These are phyloP conservation scores for Collybiopsis confluens DNA, from an alignment of 768 basidiomycete species.

Conservation along the genomic window DNA sequence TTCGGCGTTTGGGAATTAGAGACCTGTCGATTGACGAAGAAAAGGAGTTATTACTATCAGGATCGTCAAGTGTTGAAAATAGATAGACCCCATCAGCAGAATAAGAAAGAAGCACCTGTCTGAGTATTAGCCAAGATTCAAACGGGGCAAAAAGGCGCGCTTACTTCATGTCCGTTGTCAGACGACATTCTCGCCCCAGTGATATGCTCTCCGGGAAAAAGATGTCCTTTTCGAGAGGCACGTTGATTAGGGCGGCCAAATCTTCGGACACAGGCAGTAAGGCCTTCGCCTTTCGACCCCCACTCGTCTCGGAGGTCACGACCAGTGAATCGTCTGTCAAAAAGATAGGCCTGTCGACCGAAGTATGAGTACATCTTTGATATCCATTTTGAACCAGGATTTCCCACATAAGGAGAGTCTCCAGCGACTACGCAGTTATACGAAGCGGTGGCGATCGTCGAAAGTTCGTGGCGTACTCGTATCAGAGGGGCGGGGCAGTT, in stretches of 20 bases:
- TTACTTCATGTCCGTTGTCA: constrained; percentile 72
- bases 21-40: constrained; percentile 26
- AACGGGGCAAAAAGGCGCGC: constrained; percentile 1
- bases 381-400: not conserved
- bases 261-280: constrained; percentile 77
- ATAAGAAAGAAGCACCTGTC: constrained; percentile 56
- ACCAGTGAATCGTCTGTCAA: constrained; percentile 73
- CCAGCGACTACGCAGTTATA: constrained; percentile 64
- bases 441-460: constrained; percentile 70
- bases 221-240: constrained; percentile 14
- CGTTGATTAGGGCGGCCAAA: constrained; percentile 50
- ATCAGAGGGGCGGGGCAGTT: constrained; percentile 73
- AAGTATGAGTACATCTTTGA: not conserved
- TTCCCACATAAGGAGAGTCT: constrained; percentile 67
- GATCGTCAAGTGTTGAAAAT: constrained; percentile 68
- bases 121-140: too few relatives aligned
- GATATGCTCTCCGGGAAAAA: constrained; percentile 51
- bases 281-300: constrained; percentile 52
- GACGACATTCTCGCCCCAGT: constrained; percentile 72
- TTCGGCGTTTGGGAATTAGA: constrained; percentile 20
- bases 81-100: constrained; percentile 69
- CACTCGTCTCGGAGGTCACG: constrained; percentile 62
- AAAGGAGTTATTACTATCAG: constrained; percentile 23
- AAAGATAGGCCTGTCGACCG: constrained; percentile 62
- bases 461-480: constrained; percentile 59